Conservation (phyloP, 805 yeast genomes). For the Starmerella cellae region DNA sequence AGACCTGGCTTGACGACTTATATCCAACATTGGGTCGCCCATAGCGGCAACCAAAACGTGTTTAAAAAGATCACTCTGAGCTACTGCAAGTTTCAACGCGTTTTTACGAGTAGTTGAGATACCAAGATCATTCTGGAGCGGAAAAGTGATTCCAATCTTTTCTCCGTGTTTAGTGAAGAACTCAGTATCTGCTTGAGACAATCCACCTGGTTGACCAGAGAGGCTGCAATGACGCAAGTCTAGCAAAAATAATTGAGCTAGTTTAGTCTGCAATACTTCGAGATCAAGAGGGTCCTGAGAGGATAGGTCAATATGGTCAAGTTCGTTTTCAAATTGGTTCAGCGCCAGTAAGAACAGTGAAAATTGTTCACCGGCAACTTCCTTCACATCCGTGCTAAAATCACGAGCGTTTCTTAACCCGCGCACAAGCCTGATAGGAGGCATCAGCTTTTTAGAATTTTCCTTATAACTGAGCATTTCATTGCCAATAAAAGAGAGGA, state of each 20-base stretch:
- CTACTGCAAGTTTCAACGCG: slow-evolving; percentile 30
- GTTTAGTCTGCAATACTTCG: slow-evolving; percentile 34
- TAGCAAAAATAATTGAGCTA: slow-evolving; percentile 46
- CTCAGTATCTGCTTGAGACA: slow-evolving; percentile 40
- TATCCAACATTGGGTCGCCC: slow-evolving; percentile 42
- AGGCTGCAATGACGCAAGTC: slow-evolving; percentile 29
- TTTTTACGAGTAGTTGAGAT: slow-evolving; percentile 33
- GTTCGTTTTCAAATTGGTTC: neutral
- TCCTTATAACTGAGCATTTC: slow-evolving; percentile 1
- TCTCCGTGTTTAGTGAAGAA: slow-evolving; percentile 42
- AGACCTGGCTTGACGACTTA: slow-evolving; percentile 41
- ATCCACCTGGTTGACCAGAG: slow-evolving; percentile 42
- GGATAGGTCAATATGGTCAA: neutral
- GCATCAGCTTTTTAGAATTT: neutral
- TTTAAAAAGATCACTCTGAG: slow-evolving; percentile 26
- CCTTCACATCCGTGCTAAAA: neutral
- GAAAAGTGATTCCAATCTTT: slow-evolving; percentile 9
- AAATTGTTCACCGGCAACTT: slow-evolving; percentile 12
- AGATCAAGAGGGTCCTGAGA: slow-evolving; percentile 5
- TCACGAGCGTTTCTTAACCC: slow-evolving; percentile 3
- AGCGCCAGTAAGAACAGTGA: slow-evolving; percentile 11
- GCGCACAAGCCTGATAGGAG: neutral
- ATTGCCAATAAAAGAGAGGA: slow-evolving; percentile 7
- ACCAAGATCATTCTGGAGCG: slow-evolving; percentile 36
- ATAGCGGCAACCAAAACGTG: slow-evolving; percentile 46